These are phyloP conservation scores for Aureobasidium zeae DNA, from an alignment of 2,329 filamentous ascomycete genomes.

Conservation along the genomic window DNA sequence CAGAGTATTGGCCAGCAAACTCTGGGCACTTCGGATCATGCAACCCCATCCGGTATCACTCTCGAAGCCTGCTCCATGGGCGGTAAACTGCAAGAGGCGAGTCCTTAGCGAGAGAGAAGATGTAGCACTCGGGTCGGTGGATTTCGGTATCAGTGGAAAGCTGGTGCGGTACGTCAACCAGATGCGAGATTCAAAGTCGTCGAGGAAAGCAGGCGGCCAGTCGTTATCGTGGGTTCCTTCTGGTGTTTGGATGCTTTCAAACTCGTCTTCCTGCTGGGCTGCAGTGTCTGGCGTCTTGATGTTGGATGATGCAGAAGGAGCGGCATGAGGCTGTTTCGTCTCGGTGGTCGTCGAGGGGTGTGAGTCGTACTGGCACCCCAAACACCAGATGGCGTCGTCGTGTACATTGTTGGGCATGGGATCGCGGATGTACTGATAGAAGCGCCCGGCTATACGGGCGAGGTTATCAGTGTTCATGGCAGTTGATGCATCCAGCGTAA, in stretches of 20 bases:
- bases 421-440: constrained; percentile 89
- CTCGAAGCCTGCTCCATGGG: constrained; percentile 74
- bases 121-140: constrained; percentile 60
- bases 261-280: constrained; percentile 9
- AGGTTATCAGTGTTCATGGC: constrained; percentile 62
- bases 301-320: neutral
- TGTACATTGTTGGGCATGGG: constrained; percentile 76
- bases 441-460: constrained; percentile 62
- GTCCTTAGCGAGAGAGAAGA: constrained; percentile 72
- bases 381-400: constrained; percentile 72
- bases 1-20: constrained; percentile 79
- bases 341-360: constrained; percentile 16
- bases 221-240: constrained; percentile 40
- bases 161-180: constrained; percentile 96
- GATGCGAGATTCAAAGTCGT: constrained; percentile 84
- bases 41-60: constrained; percentile 97
- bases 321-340: neutral
- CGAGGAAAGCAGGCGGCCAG: constrained; percentile 79
- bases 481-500: constrained; percentile 16
- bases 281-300: neutral
- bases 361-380: constrained; percentile 50
- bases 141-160: constrained; percentile 74
- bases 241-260: constrained; percentile 18
- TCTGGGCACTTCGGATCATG: constrained; percentile 96
- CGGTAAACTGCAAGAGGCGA: constrained; percentile 69